A percentile compares a stretch with the other conserved stretches of the same genome.
These are phyloP conservation scores for Prunus yedoensis DNA, from an alignment of 331 rosid genomes.

Conservation along the genomic window DNA sequence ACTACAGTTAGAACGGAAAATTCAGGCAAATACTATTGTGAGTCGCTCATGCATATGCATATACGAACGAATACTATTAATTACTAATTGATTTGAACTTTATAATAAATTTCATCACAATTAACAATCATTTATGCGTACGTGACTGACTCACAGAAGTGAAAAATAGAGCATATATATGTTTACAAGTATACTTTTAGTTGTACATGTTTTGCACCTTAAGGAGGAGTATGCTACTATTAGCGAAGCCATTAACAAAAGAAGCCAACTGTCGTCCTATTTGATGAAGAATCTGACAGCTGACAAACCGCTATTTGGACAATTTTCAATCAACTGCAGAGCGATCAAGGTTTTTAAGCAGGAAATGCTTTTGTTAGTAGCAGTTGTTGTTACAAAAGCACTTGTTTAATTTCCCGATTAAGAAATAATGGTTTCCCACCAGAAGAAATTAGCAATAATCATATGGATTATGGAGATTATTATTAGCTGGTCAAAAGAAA, in stretches of 20 bases:
- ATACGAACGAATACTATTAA: background rate
- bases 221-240: too few relatives aligned
- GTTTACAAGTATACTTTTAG: too few relatives aligned
- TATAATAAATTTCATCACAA: too few relatives aligned
- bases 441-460: background rate
- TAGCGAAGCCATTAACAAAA: background rate
- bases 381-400: background rate
- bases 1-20: too few relatives aligned
- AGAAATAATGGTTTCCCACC: too few relatives aligned
- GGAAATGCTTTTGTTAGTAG: background rate
- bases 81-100: too few relatives aligned
- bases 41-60: background rate
- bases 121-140: too few relatives aligned
- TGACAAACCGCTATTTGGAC: slow-evolving; percentile 9
- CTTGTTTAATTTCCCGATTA: too few relatives aligned
- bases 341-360: background rate
- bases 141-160: too few relatives aligned
- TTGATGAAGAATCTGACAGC: slow-evolving; percentile 14
- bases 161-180: too few relatives aligned
- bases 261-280: slow-evolving; percentile 11
- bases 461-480: slow-evolving; percentile 2
- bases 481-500: slow-evolving; percentile 18
- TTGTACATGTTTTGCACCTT: too few relatives aligned
- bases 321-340: background rate
- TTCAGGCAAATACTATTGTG: background rate